Evolutionary conservation across 345 rosid genomes (phyloP).

Genomic region (Physaria fendleri): DNA sequence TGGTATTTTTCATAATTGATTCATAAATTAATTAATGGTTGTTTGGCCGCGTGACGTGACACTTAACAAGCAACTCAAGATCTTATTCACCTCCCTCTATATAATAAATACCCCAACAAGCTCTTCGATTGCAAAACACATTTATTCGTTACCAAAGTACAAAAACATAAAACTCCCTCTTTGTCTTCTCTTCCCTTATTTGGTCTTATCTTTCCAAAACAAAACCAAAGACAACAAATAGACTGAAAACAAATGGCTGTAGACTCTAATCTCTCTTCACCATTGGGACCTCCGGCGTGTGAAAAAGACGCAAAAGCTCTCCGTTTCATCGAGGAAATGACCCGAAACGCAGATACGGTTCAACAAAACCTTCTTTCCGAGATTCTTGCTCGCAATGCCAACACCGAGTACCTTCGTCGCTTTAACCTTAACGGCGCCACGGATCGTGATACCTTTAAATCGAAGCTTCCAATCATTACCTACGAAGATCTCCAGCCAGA

Average conservation of each 20-base stretch:
- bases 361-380: conserved; percentile 59
- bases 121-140: conserved; percentile 8
- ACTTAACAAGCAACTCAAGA: background rate
- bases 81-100: conserved; percentile 29
- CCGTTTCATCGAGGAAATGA: conserved; percentile 69
- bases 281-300: conserved; percentile 66
- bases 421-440: conserved; percentile 50
- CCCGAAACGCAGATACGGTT: conserved; percentile 54
- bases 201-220: background rate
- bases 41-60: conserved; percentile 35
- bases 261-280: conserved; percentile 53
- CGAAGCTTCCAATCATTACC: conserved; percentile 62
- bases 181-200: background rate
- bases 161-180: background rate
- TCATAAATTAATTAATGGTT: no score
- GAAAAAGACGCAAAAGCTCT: conserved; percentile 77
- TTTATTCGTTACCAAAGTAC: conserved; percentile 6
- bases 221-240: background rate
- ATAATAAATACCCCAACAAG: conserved; percentile 38
- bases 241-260: conserved; percentile 47
- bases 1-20: no score
- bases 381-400: conserved; percentile 54
- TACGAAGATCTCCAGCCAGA: conserved; percentile 86
- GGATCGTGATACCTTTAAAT: conserved; percentile 62
- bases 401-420: conserved; percentile 66